A percentile compares a stretch with the other conserved stretches of the same genome.
phyloP scores from a whole-genome alignment of 2,329 filamentous ascomycete species.

The Harringtonia aguacate region DNA sequence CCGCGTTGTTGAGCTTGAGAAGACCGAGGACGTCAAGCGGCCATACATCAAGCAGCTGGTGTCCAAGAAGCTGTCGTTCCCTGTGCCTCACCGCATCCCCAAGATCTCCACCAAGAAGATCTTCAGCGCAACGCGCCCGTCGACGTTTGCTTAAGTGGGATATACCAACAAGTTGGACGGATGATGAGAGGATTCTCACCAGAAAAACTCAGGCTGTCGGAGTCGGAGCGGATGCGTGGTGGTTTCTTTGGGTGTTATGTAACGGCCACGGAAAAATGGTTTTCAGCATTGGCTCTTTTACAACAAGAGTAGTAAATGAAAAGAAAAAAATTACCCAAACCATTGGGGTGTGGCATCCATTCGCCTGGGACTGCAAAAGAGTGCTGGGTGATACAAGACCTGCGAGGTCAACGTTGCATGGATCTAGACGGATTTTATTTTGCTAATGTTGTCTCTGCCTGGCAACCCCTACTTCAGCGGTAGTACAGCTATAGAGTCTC shows the following conservation, averaged over 20 bases:
- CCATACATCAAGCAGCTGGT: constrained; percentile 99
- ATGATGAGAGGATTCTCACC: background rate
- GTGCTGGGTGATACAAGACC: background rate
- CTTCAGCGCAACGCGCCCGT: constrained; percentile 86
- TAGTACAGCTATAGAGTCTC: no score
- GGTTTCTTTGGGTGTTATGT: constrained; percentile 47
- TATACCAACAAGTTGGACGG: background rate
- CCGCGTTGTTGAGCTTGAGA: constrained; percentile 95
- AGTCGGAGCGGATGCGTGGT: constrained; percentile 19
- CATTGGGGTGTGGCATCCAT: no score
- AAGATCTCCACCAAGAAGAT: constrained; percentile 79
- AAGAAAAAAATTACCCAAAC: constrained; percentile 3
- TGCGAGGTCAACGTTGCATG: no score
- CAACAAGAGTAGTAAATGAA: constrained; percentile 4
- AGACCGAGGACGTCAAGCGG: constrained; percentile 88
- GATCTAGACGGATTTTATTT: no score
- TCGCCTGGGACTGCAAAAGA: background rate
- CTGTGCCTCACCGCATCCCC: constrained; percentile 90
- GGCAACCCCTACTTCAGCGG: no score
- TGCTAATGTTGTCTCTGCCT: no score
- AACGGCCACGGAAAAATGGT: constrained; percentile 35
- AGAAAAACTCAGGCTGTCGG: background rate
- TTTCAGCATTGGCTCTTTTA: constrained; percentile 20
- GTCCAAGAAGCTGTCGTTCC: constrained; percentile 92
- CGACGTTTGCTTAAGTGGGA: constrained; percentile 77